These are phyloP conservation scores for Bipolaris cookei DNA, from an alignment of 2,329 filamentous ascomycete species.

Conservation along the genomic window DNA sequence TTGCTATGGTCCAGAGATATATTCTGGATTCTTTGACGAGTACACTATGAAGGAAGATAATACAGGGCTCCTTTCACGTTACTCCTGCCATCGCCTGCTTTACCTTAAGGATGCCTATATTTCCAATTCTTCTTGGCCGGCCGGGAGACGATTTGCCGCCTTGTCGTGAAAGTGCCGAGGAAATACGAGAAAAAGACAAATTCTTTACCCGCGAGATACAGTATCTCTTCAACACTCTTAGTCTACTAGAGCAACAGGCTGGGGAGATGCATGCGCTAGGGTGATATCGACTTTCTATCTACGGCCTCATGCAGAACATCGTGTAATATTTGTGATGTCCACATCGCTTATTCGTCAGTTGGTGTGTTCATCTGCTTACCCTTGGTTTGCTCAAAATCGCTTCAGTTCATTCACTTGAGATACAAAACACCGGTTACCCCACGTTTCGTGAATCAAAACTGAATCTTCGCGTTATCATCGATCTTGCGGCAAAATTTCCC, in stretches of 20 bases:
- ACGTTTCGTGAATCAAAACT: constrained; percentile 9
- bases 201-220: constrained; percentile 18
- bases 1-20: constrained; percentile 18
- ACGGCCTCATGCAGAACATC: too few relatives aligned
- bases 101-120: constrained; percentile 17
- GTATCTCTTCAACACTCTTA: constrained; percentile 15
- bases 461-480: constrained; percentile 22
- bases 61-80: constrained; percentile 14
- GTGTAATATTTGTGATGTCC: too few relatives aligned
- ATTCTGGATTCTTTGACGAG: constrained; percentile 17
- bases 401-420: constrained; percentile 13
- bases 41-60: constrained; percentile 13
- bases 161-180: constrained; percentile 16
- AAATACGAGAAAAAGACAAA: constrained; percentile 17
- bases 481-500: constrained; percentile 11
- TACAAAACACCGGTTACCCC: background rate
- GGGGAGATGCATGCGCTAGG: background rate
- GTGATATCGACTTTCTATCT: too few relatives aligned
- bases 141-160: too few relatives aligned
- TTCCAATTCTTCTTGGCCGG: too few relatives aligned
- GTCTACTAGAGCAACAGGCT: constrained; percentile 11
- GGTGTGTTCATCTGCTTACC: constrained; percentile 20
- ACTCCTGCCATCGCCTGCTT: constrained; percentile 16
- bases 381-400: constrained; percentile 11
- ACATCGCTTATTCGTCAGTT: constrained; percentile 3